Percentiles rank a stretch among this genome's conserved stretches.
Conservation (phyloP, 768 basidiomycete species). For the Termitomyces sp. region DNA sequence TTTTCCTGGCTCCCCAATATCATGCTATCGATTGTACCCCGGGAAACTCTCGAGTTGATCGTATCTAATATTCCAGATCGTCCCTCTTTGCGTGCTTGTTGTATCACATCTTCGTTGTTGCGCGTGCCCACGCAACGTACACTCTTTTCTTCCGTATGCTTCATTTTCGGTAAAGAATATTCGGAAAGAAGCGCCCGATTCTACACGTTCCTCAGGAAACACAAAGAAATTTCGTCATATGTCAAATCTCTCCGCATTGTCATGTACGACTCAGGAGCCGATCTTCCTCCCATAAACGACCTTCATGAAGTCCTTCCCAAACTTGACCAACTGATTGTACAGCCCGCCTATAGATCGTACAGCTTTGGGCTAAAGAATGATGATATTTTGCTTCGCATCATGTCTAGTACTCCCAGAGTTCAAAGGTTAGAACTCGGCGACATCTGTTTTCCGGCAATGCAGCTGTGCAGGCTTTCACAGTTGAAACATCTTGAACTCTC, state of each 20-base stretch:
- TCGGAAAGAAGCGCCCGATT: no score
- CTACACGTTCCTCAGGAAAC: no score
- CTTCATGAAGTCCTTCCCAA: background rate
- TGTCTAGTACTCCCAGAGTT: background rate
- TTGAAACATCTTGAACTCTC: background rate
- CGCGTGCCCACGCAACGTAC: background rate
- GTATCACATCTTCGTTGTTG: background rate
- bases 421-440: background rate
- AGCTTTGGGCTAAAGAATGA: no score
- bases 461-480: background rate
- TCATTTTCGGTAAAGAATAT: no score
- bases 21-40: background rate
- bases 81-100: background rate
- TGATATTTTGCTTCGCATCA: background rate
- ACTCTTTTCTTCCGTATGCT: background rate
- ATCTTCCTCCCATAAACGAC: background rate
- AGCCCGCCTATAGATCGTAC: no score
- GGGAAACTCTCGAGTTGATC: background rate
- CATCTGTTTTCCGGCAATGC: background rate
- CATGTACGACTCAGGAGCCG: no score
- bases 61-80: background rate
- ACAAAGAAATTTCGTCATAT: no score
- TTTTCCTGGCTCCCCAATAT: no score
- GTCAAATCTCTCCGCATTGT: no score
- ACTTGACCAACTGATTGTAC: background rate